A percentile compares a stretch with the other conserved stretches of the same genome.
Evolutionary conservation across 1,139 yeast species (phyloP).

Genomic region (Candida albicans): DNA sequence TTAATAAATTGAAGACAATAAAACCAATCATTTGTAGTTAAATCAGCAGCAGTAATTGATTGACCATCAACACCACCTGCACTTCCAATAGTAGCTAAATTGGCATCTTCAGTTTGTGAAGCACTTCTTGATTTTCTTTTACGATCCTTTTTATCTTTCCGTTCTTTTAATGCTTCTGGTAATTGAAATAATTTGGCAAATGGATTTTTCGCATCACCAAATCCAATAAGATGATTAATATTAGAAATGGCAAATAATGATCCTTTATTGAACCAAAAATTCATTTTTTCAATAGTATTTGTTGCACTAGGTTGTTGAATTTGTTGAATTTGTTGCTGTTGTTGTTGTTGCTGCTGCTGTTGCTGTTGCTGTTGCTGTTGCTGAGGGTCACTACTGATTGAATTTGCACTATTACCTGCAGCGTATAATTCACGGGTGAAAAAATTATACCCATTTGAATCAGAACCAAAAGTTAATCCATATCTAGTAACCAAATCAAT

Average conservation of each 20-base stretch:
- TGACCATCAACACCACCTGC: constrained; percentile 30
- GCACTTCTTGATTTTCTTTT: constrained; percentile 49
- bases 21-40: constrained; percentile 60
- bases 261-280: constrained; percentile 75
- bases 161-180: constrained; percentile 68
- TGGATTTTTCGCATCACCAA: constrained; percentile 73
- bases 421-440: constrained; percentile 53
- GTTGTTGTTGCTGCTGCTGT: constrained; percentile 19
- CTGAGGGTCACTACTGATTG: constrained; percentile 27
- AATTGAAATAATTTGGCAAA: constrained; percentile 70
- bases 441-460: constrained; percentile 64
- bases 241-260: constrained; percentile 75
- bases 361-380: constrained; percentile 24
- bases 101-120: constrained; percentile 18
- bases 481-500: constrained; percentile 67
- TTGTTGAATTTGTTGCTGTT: constrained; percentile 18
- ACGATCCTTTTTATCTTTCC: constrained; percentile 69
- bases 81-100: constrained; percentile 8
- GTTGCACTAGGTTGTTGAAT: constrained; percentile 21
- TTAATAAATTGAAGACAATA: constrained; percentile 54
- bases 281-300: constrained; percentile 55
- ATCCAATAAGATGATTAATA: constrained; percentile 70
- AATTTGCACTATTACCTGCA: constrained; percentile 26
- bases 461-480: constrained; percentile 70
- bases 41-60: constrained; percentile 41